A percentile compares a stretch with the other conserved stretches of the same genome.
These are phyloP conservation scores for Leptomonas pyrrhocoris DNA, from an alignment of 208 protist species.

Conservation along the genomic window DNA sequence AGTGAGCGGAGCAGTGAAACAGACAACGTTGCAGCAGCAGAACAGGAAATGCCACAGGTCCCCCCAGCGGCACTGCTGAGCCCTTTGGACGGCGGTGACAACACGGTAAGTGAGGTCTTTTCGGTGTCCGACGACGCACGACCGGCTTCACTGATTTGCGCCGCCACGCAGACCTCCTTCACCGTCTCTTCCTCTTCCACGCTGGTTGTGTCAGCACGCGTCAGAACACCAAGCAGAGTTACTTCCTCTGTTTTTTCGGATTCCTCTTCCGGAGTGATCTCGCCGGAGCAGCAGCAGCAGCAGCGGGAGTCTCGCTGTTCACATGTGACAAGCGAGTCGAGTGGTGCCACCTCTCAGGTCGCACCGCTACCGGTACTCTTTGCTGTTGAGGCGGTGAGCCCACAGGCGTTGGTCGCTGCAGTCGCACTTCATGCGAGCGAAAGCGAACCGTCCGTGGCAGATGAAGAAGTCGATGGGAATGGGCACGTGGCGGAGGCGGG, in stretches of 20 bases:
- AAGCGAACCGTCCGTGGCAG: too few species aligned
- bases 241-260: background rate
- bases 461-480: too few species aligned
- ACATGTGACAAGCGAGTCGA: too few species aligned
- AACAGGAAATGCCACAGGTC: background rate
- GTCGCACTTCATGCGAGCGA: too few species aligned
- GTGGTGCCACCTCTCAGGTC: background rate
- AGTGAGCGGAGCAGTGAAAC: background rate
- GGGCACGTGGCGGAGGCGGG: too few species aligned
- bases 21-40: background rate
- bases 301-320: too few species aligned
- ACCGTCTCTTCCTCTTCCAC: background rate
- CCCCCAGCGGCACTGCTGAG: background rate
- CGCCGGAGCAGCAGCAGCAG: too few species aligned
- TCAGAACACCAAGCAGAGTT: background rate
- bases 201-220: background rate
- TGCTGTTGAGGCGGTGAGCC: background rate
- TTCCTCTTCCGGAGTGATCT: too few species aligned
- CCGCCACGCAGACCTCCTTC: conserved; percentile 13
- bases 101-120: conserved; percentile 12
- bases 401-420: too few species aligned
- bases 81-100: conserved; percentile 1
- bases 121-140: background rate
- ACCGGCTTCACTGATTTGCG: background rate
- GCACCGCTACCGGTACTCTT: background rate